Conservation (phyloP, 495 filamentous ascomycete species). For the Tuber calosporum region DNA sequence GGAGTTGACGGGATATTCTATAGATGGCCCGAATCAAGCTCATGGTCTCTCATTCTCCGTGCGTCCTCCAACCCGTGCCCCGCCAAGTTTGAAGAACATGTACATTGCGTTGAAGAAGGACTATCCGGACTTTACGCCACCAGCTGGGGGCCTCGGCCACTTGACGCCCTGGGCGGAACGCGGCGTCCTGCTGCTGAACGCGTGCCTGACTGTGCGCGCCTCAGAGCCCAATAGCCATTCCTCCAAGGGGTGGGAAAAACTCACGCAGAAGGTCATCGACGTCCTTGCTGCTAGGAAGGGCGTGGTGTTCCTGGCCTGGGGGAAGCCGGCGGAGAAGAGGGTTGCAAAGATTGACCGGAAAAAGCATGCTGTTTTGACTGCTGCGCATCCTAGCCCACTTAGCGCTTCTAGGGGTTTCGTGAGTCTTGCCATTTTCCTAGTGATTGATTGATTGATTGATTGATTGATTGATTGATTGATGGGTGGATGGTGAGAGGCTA, state of each 20-base stretch:
- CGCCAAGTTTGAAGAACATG: slow-evolving; percentile 84
- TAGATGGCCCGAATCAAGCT: slow-evolving; percentile 81
- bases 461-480: not conserved
- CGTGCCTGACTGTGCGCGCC: slow-evolving; percentile 82
- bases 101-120: slow-evolving; percentile 78
- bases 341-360: slow-evolving; percentile 60
- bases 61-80: slow-evolving; percentile 75
- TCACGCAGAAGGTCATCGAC: slow-evolving; percentile 87
- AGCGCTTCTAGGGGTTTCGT: slow-evolving; percentile 71
- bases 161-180: slow-evolving; percentile 88
- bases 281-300: slow-evolving; percentile 71
- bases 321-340: slow-evolving; percentile 66
- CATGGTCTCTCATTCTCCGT: slow-evolving; percentile 94
- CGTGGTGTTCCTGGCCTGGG: slow-evolving; percentile 95
- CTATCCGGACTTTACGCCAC: slow-evolving; percentile 69
- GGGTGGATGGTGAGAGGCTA: not conserved
- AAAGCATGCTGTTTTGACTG: slow-evolving; percentile 71
- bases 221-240: slow-evolving; percentile 78
- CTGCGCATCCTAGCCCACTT: slow-evolving; percentile 84
- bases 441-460: not conserved
- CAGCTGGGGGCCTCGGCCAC: slow-evolving; percentile 68
- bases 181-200: slow-evolving; percentile 86
- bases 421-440: slow-evolving; percentile 30
- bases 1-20: not conserved
- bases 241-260: slow-evolving; percentile 78